These are phyloP conservation scores for Phytopythium oedochilum DNA, from an alignment of 352 stramenopile genomes.

Conservation along the genomic window DNA sequence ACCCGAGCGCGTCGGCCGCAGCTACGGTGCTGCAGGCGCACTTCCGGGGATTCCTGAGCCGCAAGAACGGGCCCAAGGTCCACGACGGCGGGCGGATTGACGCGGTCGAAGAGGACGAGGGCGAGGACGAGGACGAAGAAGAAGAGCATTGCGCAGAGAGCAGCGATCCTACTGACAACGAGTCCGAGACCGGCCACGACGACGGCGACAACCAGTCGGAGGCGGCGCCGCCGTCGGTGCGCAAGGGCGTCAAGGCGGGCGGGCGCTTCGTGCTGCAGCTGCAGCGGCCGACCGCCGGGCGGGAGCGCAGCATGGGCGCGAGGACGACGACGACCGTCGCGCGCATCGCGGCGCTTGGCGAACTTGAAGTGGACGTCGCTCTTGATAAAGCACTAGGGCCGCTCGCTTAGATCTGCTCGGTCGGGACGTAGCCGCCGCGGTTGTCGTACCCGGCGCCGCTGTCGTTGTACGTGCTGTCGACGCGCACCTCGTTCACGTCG, in stretches of 20 bases:
- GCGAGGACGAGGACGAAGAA: conserved; percentile 7
- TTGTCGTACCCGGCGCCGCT: background rate
- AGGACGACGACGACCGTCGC: background rate
- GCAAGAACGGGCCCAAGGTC: conserved; percentile 4
- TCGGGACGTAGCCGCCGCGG: conserved; percentile 9
- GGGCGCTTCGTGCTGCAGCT: background rate
- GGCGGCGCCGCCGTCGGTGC: background rate
- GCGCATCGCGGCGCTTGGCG: background rate
- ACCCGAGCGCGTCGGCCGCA: background rate
- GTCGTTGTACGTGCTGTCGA: background rate
- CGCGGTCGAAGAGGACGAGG: background rate
- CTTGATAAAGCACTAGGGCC: no score
- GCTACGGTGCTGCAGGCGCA: conserved; percentile 6
- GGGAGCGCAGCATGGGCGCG: background rate
- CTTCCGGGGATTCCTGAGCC: conserved; percentile 3
- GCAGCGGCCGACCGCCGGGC: background rate
- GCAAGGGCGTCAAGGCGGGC: background rate
- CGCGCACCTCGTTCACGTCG: conserved; percentile 16
- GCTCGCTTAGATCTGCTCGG: conserved; percentile 6
- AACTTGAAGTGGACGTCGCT: background rate
- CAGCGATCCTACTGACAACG: no score
- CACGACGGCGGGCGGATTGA: background rate
- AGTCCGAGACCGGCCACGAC: no score
- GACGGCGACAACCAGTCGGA: background rate
- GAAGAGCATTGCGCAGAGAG: conserved; percentile 2